Evolutionary conservation across 331 rosid species (phyloP).

Genomic region (Ulmus americana): DNA sequence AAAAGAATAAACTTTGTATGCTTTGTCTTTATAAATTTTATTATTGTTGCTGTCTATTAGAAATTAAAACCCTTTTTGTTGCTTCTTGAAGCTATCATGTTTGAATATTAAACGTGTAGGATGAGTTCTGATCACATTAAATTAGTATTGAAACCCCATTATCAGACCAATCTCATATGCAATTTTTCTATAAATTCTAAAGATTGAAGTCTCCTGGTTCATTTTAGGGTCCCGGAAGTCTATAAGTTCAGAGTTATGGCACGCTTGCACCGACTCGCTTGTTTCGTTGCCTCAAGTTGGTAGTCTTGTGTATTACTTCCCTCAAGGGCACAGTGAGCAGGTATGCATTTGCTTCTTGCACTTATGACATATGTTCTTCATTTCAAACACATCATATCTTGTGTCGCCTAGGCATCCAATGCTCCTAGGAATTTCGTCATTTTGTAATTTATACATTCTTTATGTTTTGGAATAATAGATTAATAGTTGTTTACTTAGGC

Average conservation of each 20-base stretch:
- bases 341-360: constrained; percentile 27
- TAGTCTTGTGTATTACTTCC: constrained; percentile 73
- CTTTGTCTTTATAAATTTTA: background rate
- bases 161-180: no score
- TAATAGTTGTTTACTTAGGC: background rate
- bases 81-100: background rate
- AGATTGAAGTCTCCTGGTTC: background rate
- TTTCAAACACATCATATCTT: background rate
- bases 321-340: constrained; percentile 97
- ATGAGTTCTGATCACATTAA: background rate
- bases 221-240: constrained; percentile 59
- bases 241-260: constrained; percentile 67
- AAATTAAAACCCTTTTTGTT: background rate
- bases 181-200: background rate
- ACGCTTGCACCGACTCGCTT: constrained; percentile 92
- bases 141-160: no score
- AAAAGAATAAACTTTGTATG: no score
- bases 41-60: no score
- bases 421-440: background rate
- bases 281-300: constrained; percentile 80
- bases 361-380: background rate
- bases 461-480: background rate
- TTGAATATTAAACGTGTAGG: constrained; percentile 9
- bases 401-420: no score
- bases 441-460: background rate